Percentiles rank a stretch among this genome's conserved stretches.
Conservation (phyloP, 306 rosid species). For the Castanea crenata region DNA sequence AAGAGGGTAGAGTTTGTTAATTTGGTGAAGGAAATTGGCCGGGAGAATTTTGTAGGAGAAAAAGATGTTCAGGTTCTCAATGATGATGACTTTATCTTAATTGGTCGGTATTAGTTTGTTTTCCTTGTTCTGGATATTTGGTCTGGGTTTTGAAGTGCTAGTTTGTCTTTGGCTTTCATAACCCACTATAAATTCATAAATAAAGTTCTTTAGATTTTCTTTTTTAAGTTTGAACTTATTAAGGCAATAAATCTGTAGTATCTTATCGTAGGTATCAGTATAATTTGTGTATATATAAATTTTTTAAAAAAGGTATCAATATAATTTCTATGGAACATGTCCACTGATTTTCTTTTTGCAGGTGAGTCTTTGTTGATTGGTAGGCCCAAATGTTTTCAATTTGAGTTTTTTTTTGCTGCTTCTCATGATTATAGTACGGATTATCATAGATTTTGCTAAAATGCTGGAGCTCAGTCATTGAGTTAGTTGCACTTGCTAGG, state of each 20-base stretch:
- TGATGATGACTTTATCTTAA: slow-evolving; percentile 56
- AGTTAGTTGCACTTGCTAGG: not conserved
- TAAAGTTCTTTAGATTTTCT: not conserved
- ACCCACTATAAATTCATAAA: not conserved
- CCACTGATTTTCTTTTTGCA: not conserved
- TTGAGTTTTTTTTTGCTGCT: not conserved
- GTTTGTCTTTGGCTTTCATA: not conserved
- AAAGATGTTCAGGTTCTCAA: slow-evolving; percentile 69
- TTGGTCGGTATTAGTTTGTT: slow-evolving; percentile 55
- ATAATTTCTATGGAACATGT: not conserved
- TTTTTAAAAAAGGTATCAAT: not conserved
- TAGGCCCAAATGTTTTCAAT: not conserved
- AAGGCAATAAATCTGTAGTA: not conserved
- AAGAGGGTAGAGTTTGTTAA: slow-evolving; percentile 72
- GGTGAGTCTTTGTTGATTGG: not conserved
- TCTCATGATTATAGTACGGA: not conserved
- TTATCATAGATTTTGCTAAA: not conserved
- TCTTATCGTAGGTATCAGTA: not conserved
- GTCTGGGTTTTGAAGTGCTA: not conserved
- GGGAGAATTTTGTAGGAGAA: slow-evolving; percentile 82
- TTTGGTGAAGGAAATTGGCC: slow-evolving; percentile 72
- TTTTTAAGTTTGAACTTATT: not conserved
- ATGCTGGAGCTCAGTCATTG: not conserved
- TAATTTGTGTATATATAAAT: no score
- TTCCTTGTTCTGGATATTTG: slow-evolving; percentile 7